Base-by-base conservation (phyloP, 2,329 filamentous ascomycete genomes). In the Colletotrichum lupini region DNA sequence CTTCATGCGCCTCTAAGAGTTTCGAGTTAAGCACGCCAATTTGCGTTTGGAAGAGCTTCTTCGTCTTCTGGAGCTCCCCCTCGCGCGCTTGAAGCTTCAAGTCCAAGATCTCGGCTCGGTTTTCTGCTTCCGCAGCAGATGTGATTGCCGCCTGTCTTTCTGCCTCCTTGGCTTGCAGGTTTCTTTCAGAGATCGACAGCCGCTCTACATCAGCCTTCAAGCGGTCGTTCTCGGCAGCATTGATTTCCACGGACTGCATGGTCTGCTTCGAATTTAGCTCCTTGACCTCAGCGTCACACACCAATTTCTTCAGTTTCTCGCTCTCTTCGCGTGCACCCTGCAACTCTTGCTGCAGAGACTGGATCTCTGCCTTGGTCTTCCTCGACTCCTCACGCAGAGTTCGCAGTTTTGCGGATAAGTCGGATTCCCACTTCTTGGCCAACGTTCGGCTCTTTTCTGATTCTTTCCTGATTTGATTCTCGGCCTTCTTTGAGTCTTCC, bases 401-500 rank as follows among this genome's bases (percentile, higher is more conserved):
- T 75, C 90, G 89, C 56, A 95, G 84, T 81, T 93, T 94, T 65
- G 86, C 86, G 61, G 89, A 90, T 37, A 95, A 85, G 76, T 94
- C 92, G 2, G 87, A 89, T 78, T 96, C 94, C 89, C 93, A 94
- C 79, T 94, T 95, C 83, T 94, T 94, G 1, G 92, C 89, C 76
- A 95, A 88, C 52, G 89, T 91, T 42, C 93, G 90, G 57, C 92
- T 92, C 76, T 91, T 92, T 73, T 94, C 90, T 0, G 90, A 91
- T 77, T 95, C 93, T 75, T 91, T 93, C 77, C 91, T 92, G 63
- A 92, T 88, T 78, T 93, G 92, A 73, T 90, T 86, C 80, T 94
- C 93, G 2, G 89, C 85, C 76, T 92, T 91, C 77, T 93, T 94
- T 1, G 92, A 91, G 68, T 94, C 93, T 68, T 93, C 91, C 9